Evolutionary conservation across 768 basidiomycete genomes (phyloP).

Genomic region (Xerocomus potaroensis): DNA sequence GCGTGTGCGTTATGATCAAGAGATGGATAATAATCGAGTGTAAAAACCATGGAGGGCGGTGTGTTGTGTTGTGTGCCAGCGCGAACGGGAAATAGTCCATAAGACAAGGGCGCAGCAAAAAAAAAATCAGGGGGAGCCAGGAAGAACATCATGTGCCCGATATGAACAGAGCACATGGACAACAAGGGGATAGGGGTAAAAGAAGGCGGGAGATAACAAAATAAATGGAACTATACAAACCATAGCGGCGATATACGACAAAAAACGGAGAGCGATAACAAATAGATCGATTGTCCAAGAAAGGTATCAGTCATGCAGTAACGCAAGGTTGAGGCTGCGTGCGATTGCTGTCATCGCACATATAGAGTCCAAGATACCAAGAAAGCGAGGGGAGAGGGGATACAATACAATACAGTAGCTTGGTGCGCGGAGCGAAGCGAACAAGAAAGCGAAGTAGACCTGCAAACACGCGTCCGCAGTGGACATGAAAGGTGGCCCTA

Average conservation of each 20-base stretch:
- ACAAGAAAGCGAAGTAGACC: no score
- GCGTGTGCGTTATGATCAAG: background rate
- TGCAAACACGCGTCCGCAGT: no score
- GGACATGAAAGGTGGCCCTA: conserved; percentile 1
- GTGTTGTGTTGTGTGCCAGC: no score
- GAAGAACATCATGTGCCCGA: background rate
- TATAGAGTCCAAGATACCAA: conserved; percentile 27
- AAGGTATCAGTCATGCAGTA: conserved; percentile 8
- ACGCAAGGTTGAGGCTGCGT: background rate
- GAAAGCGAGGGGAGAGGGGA: conserved; percentile 4
- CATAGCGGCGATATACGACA: conserved; percentile 13
- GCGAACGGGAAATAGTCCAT: background rate
- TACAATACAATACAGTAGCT: conserved; percentile 17
- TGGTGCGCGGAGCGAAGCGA: background rate
- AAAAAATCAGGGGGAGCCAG: no score
- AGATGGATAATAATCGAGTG: background rate
- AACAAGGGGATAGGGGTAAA: background rate
- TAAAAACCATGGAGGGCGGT: no score
- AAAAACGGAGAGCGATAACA: conserved; percentile 7
- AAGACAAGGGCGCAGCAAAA: background rate
- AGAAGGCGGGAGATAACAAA: background rate
- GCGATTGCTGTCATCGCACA: no score
- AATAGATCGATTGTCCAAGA: conserved; percentile 14
- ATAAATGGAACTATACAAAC: conserved; percentile 10
- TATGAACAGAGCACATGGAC: background rate